Conservation (phyloP, 148 eudicot genomes). For the Rhododendron ovatum region DNA sequence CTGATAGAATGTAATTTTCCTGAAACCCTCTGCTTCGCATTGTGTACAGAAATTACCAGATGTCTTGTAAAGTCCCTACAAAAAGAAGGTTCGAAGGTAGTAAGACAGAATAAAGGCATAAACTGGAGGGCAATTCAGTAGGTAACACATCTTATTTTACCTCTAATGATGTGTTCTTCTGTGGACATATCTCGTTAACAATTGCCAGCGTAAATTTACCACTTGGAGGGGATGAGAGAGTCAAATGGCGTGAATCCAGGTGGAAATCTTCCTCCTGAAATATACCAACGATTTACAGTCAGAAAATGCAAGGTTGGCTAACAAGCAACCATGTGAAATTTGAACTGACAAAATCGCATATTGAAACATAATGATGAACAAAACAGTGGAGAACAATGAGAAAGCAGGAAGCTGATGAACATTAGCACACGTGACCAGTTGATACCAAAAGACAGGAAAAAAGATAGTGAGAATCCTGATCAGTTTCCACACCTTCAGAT, state of each 20-base stretch:
- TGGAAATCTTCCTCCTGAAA: conserved; percentile 72
- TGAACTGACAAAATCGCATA: not conserved
- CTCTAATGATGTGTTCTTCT: conserved; percentile 90
- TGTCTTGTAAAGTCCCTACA: conserved; percentile 89
- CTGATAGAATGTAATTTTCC: conserved; percentile 95
- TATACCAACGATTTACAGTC: not conserved
- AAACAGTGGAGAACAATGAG: not conserved
- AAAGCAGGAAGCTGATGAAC: not conserved
- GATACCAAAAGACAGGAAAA: not conserved
- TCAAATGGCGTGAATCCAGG: conserved; percentile 74
- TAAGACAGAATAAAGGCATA: conserved; percentile 4
- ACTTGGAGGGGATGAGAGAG: conserved; percentile 64
- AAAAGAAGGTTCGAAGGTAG: not conserved
- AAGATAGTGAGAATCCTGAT: not conserved
- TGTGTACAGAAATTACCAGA: conserved; percentile 96
- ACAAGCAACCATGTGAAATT: conserved; percentile 8
- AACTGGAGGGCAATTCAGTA: not conserved
- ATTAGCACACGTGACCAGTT: not conserved
- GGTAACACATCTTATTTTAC: conserved; percentile 30
- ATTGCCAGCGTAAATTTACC: conserved; percentile 71
- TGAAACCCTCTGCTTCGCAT: conserved; percentile 99
- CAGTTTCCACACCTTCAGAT: conserved; percentile 49
- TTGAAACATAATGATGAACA: not conserved
- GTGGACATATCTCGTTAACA: conserved; percentile 81
- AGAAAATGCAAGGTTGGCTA: conserved; percentile 1